Percentiles rank a stretch among this genome's conserved stretches.
Evolutionary conservation across 495 filamentous ascomycete species (phyloP).

Genomic region (Elasticomyces elasticus): DNA sequence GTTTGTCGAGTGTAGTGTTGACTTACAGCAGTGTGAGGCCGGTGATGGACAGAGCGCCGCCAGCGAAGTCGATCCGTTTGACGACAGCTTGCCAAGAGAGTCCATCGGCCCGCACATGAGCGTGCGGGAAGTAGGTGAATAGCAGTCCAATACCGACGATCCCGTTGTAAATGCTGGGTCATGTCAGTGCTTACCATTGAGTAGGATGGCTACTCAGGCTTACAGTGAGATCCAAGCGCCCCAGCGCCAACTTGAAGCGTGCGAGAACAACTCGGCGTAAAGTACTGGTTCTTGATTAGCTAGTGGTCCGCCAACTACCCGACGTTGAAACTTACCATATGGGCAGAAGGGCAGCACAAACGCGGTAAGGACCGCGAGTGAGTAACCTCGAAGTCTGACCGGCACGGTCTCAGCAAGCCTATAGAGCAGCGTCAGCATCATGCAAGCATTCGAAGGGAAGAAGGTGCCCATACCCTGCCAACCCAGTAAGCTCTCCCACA

Average conservation of each 20-base stretch:
- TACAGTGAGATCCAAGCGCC: slow-evolving; percentile 25
- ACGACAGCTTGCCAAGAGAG: slow-evolving; percentile 20
- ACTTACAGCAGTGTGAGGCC: slow-evolving; percentile 25
- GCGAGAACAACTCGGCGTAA: slow-evolving; percentile 23
- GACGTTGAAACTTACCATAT: too few relatives aligned
- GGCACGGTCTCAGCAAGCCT: slow-evolving; percentile 26
- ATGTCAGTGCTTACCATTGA: neutral
- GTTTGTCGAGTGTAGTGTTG: neutral
- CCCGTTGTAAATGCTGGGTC: slow-evolving; percentile 23
- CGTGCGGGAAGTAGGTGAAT: slow-evolving; percentile 25
- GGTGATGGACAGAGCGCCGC: slow-evolving; percentile 23
- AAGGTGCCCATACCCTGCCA: slow-evolving; percentile 22
- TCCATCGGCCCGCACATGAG: slow-evolving; percentile 23
- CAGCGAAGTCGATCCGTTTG: slow-evolving; percentile 25
- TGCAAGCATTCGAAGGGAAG: neutral
- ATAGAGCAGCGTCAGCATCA: neutral
- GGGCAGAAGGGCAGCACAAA: slow-evolving; percentile 28
- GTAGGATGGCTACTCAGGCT: neutral
- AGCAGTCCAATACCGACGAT: slow-evolving; percentile 19
- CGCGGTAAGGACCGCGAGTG: slow-evolving; percentile 23
- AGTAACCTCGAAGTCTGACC: slow-evolving; percentile 24
- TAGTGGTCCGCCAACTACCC: too few relatives aligned
- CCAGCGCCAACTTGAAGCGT: slow-evolving; percentile 21
- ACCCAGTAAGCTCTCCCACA: slow-evolving; percentile 27
- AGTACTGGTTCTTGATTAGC: too few relatives aligned